Evolutionary conservation across 179 eudicot species (phyloP).

Genomic region (Beta corolliflora): DNA sequence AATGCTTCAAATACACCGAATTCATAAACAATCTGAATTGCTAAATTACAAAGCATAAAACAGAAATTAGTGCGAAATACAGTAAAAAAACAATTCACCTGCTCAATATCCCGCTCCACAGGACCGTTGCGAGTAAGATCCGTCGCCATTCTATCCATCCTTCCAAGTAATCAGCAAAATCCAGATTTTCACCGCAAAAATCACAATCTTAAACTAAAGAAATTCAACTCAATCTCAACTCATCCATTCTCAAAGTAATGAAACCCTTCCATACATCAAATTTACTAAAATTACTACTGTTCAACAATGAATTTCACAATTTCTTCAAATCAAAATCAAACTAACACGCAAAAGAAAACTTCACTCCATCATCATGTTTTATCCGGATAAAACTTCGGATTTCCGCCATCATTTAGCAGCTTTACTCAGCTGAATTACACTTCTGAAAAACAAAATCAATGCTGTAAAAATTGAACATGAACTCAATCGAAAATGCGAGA

Average conservation of each 20-base stretch:
- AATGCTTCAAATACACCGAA: not conserved
- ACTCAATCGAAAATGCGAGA: not conserved
- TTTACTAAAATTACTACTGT: not conserved
- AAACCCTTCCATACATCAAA: conserved; percentile 48
- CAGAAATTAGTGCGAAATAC: not conserved
- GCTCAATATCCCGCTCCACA: conserved; percentile 82
- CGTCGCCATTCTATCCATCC: conserved; percentile 55
- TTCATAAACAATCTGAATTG: not conserved
- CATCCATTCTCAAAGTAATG: conserved; percentile 42
- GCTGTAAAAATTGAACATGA: not conserved
- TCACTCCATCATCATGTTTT: not conserved
- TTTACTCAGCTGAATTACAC: conserved; percentile 5
- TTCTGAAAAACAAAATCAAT: not conserved
- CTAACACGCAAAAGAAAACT: not conserved
- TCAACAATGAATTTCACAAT: not conserved
- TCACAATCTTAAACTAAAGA: conserved; percentile 23
- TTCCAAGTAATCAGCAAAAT: not conserved
- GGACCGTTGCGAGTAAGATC: conserved; percentile 71
- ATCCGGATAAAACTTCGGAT: not conserved
- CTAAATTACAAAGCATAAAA: not conserved
- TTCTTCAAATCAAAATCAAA: not conserved
- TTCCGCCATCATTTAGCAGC: conserved; percentile 10
- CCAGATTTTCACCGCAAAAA: conserved; percentile 7
- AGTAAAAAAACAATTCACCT: conserved; percentile 41
- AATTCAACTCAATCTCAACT: conserved; percentile 9